Conservation (phyloP, 73 alveolate species). For the Tetrahymena thermophila region DNA sequence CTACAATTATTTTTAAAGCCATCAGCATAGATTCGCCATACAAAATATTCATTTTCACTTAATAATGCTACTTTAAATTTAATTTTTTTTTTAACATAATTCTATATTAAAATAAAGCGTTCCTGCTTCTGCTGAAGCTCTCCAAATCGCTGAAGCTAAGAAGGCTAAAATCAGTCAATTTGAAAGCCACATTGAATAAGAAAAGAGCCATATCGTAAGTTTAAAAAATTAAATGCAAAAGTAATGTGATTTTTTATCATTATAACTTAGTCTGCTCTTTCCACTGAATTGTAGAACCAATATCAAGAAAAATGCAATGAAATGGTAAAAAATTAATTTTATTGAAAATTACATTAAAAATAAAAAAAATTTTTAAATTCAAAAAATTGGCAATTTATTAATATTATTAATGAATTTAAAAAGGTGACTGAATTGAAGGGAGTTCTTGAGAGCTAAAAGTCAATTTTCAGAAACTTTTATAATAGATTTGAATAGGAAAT, state of each 20-base stretch:
- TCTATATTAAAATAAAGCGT: background rate
- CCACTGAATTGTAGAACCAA: background rate
- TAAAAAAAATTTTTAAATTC: too few relatives aligned
- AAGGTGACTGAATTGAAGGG: background rate
- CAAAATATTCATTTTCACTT: too few relatives aligned
- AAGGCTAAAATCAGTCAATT: background rate
- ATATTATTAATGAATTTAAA: too few relatives aligned
- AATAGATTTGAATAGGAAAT: background rate
- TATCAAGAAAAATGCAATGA: background rate
- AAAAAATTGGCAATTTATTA: too few relatives aligned
- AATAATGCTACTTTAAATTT: background rate
- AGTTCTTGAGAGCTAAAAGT: background rate
- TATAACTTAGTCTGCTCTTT: background rate
- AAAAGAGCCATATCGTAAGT: background rate
- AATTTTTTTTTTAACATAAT: too few relatives aligned
- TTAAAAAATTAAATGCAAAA: background rate
- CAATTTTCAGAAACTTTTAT: background rate
- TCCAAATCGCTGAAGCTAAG: background rate
- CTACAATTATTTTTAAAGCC: too few relatives aligned
- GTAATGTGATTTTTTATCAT: background rate
- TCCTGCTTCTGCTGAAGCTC: background rate
- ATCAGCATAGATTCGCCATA: background rate
- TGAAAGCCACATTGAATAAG: background rate
- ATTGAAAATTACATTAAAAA: too few relatives aligned
- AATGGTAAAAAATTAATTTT: background rate